phyloP scores from a whole-genome alignment of 2,329 filamentous ascomycete species.

The Colletotrichum coccodes region DNA sequence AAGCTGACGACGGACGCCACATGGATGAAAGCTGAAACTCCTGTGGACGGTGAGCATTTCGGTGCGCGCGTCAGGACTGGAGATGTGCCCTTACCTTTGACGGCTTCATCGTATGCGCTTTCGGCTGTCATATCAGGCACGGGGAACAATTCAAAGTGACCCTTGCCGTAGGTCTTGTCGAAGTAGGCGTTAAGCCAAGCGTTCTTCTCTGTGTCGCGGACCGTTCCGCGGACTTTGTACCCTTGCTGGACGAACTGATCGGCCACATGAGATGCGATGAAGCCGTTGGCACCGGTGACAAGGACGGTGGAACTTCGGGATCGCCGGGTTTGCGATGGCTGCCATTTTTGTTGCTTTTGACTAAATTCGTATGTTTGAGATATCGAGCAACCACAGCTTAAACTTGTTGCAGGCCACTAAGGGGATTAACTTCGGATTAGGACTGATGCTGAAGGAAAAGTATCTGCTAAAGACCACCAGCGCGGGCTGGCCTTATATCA shows the following conservation, averaged over 20 bases:
- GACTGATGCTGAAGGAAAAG: not conserved
- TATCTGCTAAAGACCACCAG: not conserved
- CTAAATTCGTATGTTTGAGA: no score
- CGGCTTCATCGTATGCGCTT: slow-evolving; percentile 39
- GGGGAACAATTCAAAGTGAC: slow-evolving; percentile 44
- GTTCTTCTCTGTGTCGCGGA: slow-evolving; percentile 45
- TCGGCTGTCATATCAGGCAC: slow-evolving; percentile 46
- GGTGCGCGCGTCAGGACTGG: rapidly evolving
- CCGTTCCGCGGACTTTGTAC: slow-evolving; percentile 56
- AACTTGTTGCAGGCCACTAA: no score
- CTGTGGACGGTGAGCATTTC: not conserved
- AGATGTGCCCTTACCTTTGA: slow-evolving; percentile 36
- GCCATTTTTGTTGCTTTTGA: not conserved
- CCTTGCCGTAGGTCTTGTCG: slow-evolving; percentile 44
- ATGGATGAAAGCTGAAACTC: slow-evolving; percentile 46
- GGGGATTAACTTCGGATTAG: no score
- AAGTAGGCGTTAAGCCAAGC: slow-evolving; percentile 43
- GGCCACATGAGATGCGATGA: slow-evolving; percentile 51
- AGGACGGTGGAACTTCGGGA: slow-evolving; percentile 46
- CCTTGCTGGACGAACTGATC: slow-evolving; percentile 50
- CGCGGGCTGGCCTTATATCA: not conserved
- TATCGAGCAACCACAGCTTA: no score
- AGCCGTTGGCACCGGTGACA: slow-evolving; percentile 54
- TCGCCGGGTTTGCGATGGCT: slow-evolving; percentile 22
- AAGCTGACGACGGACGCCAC: slow-evolving; percentile 48